Evolutionary conservation across 257 asterid species (phyloP).

Genomic region (Solanum virginianum): DNA sequence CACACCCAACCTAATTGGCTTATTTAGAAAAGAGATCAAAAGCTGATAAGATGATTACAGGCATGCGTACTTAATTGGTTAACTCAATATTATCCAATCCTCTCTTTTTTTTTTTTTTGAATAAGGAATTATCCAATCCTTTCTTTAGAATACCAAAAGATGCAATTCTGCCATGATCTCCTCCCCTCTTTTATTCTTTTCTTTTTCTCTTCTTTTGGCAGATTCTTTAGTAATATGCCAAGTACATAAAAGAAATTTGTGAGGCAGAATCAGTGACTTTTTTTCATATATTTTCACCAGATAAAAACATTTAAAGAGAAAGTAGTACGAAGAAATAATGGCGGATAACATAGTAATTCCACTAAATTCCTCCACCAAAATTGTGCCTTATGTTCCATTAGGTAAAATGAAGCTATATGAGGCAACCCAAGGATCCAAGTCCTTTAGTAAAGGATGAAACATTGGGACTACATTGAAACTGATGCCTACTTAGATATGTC

Average conservation of each 20-base stretch:
- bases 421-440: neutral
- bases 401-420: neutral
- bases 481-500: neutral
- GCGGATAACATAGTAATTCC: neutral
- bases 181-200: neutral
- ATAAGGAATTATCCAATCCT: neutral
- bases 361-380: constrained; percentile 2
- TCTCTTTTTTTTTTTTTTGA: neutral
- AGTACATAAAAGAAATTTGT: neutral
- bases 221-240: neutral
- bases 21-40: neutral
- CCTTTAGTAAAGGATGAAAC: neutral
- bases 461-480: neutral
- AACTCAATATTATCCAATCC: neutral
- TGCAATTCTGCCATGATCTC: neutral
- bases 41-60: neutral
- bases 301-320: neutral
- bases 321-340: neutral
- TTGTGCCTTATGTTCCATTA: constrained; percentile 2
- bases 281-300: neutral
- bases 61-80: neutral
- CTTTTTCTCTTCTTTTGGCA: neutral
- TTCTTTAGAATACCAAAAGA: neutral
- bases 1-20: neutral
- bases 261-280: neutral